Evolutionary conservation across 2,329 filamentous ascomycete species (phyloP).

Genomic region (Ramularia endophylla): DNA sequence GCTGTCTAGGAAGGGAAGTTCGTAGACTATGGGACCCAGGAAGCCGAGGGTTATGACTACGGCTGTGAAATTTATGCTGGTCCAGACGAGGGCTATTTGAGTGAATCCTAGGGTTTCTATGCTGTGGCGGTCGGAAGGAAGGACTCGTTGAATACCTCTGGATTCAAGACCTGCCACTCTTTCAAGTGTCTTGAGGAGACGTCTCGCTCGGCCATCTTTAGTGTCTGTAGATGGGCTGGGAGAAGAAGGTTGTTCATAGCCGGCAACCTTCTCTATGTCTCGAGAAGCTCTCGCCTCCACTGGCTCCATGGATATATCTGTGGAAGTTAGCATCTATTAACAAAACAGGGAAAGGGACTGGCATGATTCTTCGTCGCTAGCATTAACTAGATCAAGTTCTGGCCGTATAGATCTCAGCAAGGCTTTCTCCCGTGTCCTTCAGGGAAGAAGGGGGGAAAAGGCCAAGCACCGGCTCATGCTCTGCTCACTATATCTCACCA

Average conservation of each 20-base stretch:
- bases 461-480: conserved; percentile 34
- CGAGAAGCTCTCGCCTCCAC: no score
- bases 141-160: conserved; percentile 55
- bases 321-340: conserved; percentile 30
- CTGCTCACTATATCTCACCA: conserved; percentile 23
- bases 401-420: conserved; percentile 50
- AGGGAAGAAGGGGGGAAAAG: conserved; percentile 1
- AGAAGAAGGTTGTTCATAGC: no score
- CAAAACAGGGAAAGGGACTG: conserved; percentile 22
- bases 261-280: conserved; percentile 11
- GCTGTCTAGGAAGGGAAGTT: conserved; percentile 53
- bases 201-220: neutral
- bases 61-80: conserved; percentile 56
- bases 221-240: neutral
- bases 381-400: conserved; percentile 51
- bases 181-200: conserved; percentile 30
- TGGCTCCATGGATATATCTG: no score
- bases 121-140: conserved; percentile 49
- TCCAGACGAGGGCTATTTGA: conserved; percentile 55
- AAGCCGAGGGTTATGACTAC: conserved; percentile 62
- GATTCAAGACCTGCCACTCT: conserved; percentile 52
- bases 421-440: conserved; percentile 5
- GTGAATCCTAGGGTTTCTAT: conserved; percentile 48
- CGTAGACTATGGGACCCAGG: conserved; percentile 54
- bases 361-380: conserved; percentile 50